Evolutionary conservation across 139 green algal species (phyloP), one percentile per base, ranked within the genome.

Genomic region (Diplosphaera chodatii): DNA sequence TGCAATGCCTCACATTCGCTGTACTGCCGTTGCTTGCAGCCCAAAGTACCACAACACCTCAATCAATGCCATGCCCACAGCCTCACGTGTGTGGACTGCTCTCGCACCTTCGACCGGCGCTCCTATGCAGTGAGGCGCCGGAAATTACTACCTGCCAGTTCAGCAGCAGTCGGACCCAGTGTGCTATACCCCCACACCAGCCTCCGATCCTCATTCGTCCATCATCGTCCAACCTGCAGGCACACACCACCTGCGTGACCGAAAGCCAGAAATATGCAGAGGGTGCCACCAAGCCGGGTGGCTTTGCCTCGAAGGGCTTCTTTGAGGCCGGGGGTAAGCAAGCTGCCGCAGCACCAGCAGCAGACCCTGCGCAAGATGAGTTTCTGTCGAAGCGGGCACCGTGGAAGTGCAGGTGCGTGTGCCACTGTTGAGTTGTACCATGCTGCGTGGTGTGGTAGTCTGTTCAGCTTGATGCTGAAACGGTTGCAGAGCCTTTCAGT

Each of bases 251-350:
- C 0, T 98, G 93, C 70, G 92, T 98, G 1, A 94, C 89, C 0
- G 93, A 98, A 77, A 86, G 94, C 40, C 84, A 97, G n/a, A 97
- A 97, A 80, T 97, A 98, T 67, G 88, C 89, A 0, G 70, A 91
- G 37, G 88, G 86, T 2, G 92, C 88, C 4, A 98, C 92, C 41
- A 98, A 98, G 77, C 87, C 91, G 3, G 92, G 92, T 2, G 91
- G 92, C 65, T 94, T 84, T 74, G 91, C 91, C 32, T 80, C 81
- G 0, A 71, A 81, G 13, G 90, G 89, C 22, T 84, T 88, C 56
- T 82, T 68, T n/a, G 71, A 71, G 40, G 31, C n/a, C n/a, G 15
- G 22, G 70, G 22, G 41, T 37, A 37, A 67, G 31, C 31, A 40
- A 13, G 23, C 55, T 31, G 73, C 64, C 33, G 66, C 69, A 27